phyloP scores from a whole-genome alignment of 208 protist species.

The Trypanosoma platydactyli region DNA sequence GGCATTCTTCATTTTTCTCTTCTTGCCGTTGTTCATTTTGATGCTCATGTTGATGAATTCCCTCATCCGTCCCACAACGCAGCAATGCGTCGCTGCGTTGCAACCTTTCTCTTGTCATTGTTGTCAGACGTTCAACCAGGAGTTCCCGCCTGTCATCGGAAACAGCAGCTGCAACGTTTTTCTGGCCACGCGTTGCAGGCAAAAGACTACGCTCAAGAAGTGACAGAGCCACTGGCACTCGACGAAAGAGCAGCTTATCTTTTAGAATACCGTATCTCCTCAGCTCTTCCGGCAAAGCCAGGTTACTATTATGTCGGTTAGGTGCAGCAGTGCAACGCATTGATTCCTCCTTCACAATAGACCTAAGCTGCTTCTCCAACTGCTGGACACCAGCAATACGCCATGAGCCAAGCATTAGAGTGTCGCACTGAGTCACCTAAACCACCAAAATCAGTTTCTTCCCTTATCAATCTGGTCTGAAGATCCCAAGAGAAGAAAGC shows the following conservation, averaged over 20 bases:
- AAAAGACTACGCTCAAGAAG: conserved; percentile 67
- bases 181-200: conserved; percentile 2
- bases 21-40: not conserved
- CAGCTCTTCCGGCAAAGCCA: not conserved
- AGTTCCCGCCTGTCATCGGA: not conserved
- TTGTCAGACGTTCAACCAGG: not conserved
- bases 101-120: not conserved
- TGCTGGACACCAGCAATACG: conserved; percentile 37
- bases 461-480: not conserved
- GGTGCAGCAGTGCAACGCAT: not conserved
- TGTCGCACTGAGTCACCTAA: not conserved
- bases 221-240: conserved; percentile 64
- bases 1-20: not conserved
- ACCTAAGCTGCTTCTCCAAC: conserved; percentile 27
- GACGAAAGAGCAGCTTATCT: conserved; percentile 67
- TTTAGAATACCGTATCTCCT: conserved; percentile 17
- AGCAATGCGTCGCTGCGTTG: not conserved
- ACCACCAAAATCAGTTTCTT: not conserved
- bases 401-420: conserved; percentile 33
- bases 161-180: not conserved
- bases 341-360: conserved; percentile 15
- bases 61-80: not conserved
- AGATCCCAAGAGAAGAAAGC: not conserved
- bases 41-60: not conserved
- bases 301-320: not conserved